Evolutionary conservation across 257 asterid species (phyloP), one percentile per base, ranked within the genome.

Genomic region (Paraleonurus japonicus): DNA sequence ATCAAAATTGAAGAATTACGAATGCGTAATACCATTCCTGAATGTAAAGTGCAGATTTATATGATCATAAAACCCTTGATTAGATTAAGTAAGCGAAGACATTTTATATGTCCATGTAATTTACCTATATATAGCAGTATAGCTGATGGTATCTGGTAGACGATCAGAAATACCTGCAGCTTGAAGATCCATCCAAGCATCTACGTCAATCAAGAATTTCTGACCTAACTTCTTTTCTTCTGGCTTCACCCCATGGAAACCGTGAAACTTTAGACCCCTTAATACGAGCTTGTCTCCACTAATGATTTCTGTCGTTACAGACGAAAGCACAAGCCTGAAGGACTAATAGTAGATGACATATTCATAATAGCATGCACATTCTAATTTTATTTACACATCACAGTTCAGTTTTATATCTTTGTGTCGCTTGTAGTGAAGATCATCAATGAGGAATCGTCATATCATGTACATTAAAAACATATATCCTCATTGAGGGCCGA

Each of bases 161-260:
- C 24, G 26, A 70, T 93, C 98, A 51, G 98, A 93, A 8, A 57
- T 67, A 16, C 96, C 96, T 4, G 97, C 95, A 59, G 90, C 61
- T 78, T 58, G 81, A 68, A 94, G 96, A 88, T 90, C 96, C 90
- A 79, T 89, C 96, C 97, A 94, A 63, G 91, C 97, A 82, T 94
- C 98, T 4, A 94, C 80, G 60, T 94, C 98, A 32, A 94, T 75
- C 81, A 86, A 26, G 80, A 94, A 94, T 75, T 94, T 94, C 82
- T 90, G 98, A 22, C 98, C 97, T 64, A 90, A 80, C 67, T 70
- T 86, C 78, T 77, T 87, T 63, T 94, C 98, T 81, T 90, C 96
- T 8, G 82, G 90, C 84, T 87, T 84, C 75, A 89, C 98, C 43
- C 98, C 98, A 47, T 94, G 98, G 85, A 69, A 94, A 20, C 97